Percentiles rank a stretch among this genome's conserved stretches.
These are phyloP conservation scores for Rhodotorula sp. DNA, from an alignment of 1,284 basidiomycete species.

Conservation along the genomic window DNA sequence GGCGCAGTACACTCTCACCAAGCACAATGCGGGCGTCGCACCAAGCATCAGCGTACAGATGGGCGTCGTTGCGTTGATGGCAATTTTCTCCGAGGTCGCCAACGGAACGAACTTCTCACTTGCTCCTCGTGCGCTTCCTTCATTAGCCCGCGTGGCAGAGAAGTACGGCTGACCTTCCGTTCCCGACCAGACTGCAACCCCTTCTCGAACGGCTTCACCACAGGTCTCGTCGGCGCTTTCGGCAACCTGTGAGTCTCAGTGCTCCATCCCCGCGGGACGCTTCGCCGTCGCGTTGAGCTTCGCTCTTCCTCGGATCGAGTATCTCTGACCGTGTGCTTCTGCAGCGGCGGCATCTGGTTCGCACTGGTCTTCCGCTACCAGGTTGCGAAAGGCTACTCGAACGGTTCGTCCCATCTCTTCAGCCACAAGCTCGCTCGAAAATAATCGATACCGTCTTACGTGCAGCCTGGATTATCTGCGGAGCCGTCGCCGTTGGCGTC, in stretches of 20 bases:
- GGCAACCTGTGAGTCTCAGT: conserved; percentile 57
- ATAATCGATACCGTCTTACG: neutral
- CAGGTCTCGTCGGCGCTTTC: conserved; percentile 57
- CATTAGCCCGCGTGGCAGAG: too few relatives aligned
- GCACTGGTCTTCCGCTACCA: conserved; percentile 54
- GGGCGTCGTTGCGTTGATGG: conserved; percentile 47
- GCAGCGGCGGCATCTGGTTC: too few relatives aligned
- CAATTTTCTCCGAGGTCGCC: conserved; percentile 54
- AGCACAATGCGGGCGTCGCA: conserved; percentile 51
- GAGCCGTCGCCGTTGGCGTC: conserved; percentile 20
- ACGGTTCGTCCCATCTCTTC: neutral
- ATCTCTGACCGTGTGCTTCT: too few relatives aligned
- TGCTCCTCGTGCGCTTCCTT: conserved; percentile 46
- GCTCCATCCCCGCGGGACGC: too few relatives aligned
- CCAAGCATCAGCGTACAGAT: conserved; percentile 17
- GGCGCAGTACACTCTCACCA: conserved; percentile 46
- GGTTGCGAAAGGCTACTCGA: conserved; percentile 35
- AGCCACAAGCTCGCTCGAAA: neutral
- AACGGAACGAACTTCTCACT: conserved; percentile 60
- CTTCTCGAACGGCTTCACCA: conserved; percentile 41
- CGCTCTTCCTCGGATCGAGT: too few relatives aligned
- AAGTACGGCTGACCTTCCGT: neutral
- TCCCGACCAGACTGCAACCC: conserved; percentile 9
- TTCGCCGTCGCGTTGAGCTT: too few relatives aligned
- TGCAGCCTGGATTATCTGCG: conserved; percentile 16